Percentiles rank a stretch among this genome's conserved stretches.
Evolutionary conservation across 495 filamentous ascomycete genomes (phyloP).

Genomic region (Tirmania nivea): DNA sequence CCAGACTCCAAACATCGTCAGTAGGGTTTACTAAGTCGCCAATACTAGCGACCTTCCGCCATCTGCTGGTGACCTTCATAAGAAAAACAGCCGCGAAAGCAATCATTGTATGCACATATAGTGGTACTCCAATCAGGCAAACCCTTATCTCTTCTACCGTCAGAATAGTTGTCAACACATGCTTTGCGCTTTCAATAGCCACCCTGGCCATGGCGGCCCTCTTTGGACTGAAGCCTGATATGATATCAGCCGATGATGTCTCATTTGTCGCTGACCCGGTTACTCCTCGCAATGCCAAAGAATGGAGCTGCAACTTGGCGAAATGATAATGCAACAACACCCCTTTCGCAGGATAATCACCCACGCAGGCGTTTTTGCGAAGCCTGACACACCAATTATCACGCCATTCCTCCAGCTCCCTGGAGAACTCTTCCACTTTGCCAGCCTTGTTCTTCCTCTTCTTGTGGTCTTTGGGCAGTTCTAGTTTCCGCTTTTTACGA

Average conservation of each 20-base stretch:
- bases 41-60: conserved; percentile 22
- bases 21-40: conserved; percentile 25
- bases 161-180: conserved; percentile 33
- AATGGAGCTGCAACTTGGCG: conserved; percentile 38
- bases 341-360: conserved; percentile 36
- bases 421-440: conserved; percentile 29
- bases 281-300: conserved; percentile 32
- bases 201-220: conserved; percentile 34
- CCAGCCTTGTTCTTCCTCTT: neutral
- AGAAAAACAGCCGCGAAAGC: conserved; percentile 36
- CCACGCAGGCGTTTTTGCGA: conserved; percentile 32
- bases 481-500: neutral
- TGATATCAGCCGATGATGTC: neutral
- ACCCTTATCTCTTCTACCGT: conserved; percentile 34
- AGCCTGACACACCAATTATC: conserved; percentile 33
- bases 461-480: neutral
- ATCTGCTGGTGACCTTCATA: conserved; percentile 34
- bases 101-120: conserved; percentile 36
- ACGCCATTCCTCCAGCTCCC: conserved; percentile 35
- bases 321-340: conserved; percentile 40
- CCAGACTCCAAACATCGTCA: conserved; percentile 27
- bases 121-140: conserved; percentile 23
- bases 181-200: conserved; percentile 35
- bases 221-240: conserved; percentile 25
- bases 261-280: conserved; percentile 28